These are phyloP conservation scores for Candida schatavii DNA, from an alignment of 805 yeast genomes.

Conservation along the genomic window DNA sequence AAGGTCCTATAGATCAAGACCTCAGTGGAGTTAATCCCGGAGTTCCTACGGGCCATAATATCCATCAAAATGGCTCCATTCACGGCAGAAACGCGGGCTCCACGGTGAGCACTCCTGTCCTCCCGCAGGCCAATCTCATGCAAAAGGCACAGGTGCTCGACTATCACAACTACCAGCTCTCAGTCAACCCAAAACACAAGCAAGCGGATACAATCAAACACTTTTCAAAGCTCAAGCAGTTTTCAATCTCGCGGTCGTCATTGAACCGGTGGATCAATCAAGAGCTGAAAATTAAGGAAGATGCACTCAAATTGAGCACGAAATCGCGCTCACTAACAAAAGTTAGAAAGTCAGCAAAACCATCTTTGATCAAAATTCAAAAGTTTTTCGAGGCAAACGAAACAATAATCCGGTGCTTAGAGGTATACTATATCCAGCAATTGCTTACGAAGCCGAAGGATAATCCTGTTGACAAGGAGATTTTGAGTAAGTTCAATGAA, in stretches of 20 bases:
- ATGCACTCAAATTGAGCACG: slow-evolving; percentile 6
- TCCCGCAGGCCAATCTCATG: slow-evolving; percentile 7
- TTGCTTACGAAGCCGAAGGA: slow-evolving; percentile 7
- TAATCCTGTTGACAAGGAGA: slow-evolving; percentile 6
- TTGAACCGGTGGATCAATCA: slow-evolving; percentile 18
- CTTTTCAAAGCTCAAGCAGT: slow-evolving; percentile 10
- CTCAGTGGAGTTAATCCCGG: background rate
- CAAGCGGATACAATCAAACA: slow-evolving; percentile 17
- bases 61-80: no score
- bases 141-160: slow-evolving; percentile 16
- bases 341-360: slow-evolving; percentile 5
- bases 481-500: slow-evolving; percentile 7
- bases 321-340: slow-evolving; percentile 5
- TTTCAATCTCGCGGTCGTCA: slow-evolving; percentile 14
- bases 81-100: no score
- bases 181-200: slow-evolving; percentile 16
- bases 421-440: slow-evolving; percentile 9
- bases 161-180: slow-evolving; percentile 18
- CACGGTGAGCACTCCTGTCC: background rate
- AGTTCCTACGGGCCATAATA: no score
- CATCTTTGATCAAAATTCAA: slow-evolving; percentile 6
- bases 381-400: slow-evolving; percentile 7
- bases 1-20: background rate
- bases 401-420: slow-evolving; percentile 10
- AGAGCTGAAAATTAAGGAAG: slow-evolving; percentile 10